Evolutionary conservation across 805 yeast genomes (phyloP).

Genomic region (Candida xiaguanensis): DNA sequence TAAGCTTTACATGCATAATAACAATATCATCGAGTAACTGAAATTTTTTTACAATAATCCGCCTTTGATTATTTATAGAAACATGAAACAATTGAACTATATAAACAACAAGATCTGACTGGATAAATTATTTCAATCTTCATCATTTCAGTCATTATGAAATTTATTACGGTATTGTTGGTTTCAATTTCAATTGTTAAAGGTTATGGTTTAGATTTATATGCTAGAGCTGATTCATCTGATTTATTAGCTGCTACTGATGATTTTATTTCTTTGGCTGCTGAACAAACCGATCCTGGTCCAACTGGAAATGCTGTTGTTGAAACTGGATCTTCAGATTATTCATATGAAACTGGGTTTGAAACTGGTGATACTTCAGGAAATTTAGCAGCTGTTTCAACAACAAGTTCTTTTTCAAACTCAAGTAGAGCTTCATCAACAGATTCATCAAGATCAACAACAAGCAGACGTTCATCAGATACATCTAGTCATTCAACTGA

Average conservation of each 20-base stretch:
- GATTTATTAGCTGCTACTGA: constrained; percentile 9
- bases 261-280: background rate
- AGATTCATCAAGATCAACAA: background rate
- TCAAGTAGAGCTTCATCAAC: background rate
- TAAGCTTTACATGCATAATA: background rate
- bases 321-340: constrained; percentile 3
- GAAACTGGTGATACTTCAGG: constrained; percentile 5
- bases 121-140: background rate
- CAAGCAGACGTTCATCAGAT: background rate
- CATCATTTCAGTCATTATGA: background rate
- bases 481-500: background rate
- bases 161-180: background rate
- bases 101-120: no score
- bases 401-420: background rate
- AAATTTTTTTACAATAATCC: background rate
- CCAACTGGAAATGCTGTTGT: constrained; percentile 7
- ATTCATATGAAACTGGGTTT: no score
- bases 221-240: constrained; percentile 9
- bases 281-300: constrained; percentile 7
- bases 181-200: background rate
- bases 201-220: background rate
- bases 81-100: background rate
- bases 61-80: background rate
- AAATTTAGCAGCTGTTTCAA: constrained; percentile 5
- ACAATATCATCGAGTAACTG: background rate